Conservation (phyloP, 495 filamentous ascomycete genomes). For the Massariosphaeria phaeospora region DNA sequence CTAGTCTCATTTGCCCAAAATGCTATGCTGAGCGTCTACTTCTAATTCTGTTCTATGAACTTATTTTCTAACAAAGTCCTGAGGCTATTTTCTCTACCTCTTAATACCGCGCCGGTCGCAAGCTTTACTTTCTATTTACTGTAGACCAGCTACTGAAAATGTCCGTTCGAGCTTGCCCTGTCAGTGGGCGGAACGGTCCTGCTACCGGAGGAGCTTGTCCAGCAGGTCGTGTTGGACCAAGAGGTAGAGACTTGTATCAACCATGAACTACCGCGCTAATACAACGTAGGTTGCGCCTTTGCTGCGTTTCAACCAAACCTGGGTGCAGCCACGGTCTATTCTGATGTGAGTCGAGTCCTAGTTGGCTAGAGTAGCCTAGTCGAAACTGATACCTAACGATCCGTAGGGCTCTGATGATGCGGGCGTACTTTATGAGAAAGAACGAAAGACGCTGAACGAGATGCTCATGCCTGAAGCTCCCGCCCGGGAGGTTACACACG, state of each 20-base stretch:
- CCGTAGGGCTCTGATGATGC: slow-evolving; percentile 31
- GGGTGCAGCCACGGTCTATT: slow-evolving; percentile 4
- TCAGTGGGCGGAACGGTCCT: slow-evolving; percentile 3
- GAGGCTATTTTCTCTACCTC: background rate
- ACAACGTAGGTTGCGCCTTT: slow-evolving; percentile 19
- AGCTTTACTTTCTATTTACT: slow-evolving; percentile 1
- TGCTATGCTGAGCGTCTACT: slow-evolving; percentile 4
- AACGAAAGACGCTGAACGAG: slow-evolving; percentile 34
- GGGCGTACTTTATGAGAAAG: slow-evolving; percentile 24
- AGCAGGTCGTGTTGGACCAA: slow-evolving; percentile 7
- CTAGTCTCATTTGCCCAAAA: background rate
- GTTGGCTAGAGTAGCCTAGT: no score
- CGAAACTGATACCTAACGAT: slow-evolving; percentile 20
- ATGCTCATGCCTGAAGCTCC: slow-evolving; percentile 35
- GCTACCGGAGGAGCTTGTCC: slow-evolving; percentile 4
- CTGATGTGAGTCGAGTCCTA: background rate
- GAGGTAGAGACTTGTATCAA: no score
- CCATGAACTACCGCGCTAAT: no score
- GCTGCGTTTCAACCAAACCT: slow-evolving; percentile 15
- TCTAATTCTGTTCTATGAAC: background rate
- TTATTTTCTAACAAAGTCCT: background rate
- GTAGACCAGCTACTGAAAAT: background rate
- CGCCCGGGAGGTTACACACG: slow-evolving; percentile 28
- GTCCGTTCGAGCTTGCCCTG: slow-evolving; percentile 12
- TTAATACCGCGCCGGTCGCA: slow-evolving; percentile 10